Evolutionary conservation across 2,329 filamentous ascomycete species (phyloP), one percentile per base, ranked within the genome.

Genomic region (Didymellaceae sp.): DNA sequence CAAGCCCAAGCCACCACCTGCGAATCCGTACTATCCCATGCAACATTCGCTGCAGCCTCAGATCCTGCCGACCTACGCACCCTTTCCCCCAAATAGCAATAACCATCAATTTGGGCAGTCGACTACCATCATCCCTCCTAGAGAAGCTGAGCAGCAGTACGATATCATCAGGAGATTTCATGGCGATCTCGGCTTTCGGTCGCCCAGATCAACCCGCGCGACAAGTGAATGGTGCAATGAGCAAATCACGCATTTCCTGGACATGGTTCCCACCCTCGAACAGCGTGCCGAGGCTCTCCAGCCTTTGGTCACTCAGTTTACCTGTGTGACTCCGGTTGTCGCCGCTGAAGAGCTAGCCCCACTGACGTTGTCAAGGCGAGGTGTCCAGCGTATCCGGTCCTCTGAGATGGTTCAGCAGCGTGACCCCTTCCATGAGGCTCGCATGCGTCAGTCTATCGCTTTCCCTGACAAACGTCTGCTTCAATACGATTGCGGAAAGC

Each of bases 401-500:
- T 34, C 87, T 79, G 62, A 78, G 80, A 65, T 82, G 42, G 60
- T 56, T 80, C 81, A 56, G 78, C 82, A 59, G 68, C 81, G 8
- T 1, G 93, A 99, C 67, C 91, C 92, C 0, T 97, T 94, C 81
- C 94, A 99, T 62, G 91, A 96, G 74, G 86, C 93, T 11, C 90
- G 93, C 14, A 94, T 96, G 82, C 88, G 91, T 17, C 80, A 95
- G 13, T 95, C 90, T 3, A 97, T 99, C 54, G 94, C 96, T 34
- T 99, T 99, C 70, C 94, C 95, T 0, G 94, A 99, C 72, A 96
- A 92, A 70, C 85, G 94, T 26, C 84, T 99, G n/a, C 79, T 99
- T 0, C 93, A 99, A 71, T 99, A 96, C 71, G 94, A 99, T 74
- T 97, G 94, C 67, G 94, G 94, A 62, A 99, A 99, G 73, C 83